These are phyloP conservation scores for Apiotrichum mycotoxinovorans DNA, from an alignment of 1,284 basidiomycete genomes.

Conservation along the genomic window DNA sequence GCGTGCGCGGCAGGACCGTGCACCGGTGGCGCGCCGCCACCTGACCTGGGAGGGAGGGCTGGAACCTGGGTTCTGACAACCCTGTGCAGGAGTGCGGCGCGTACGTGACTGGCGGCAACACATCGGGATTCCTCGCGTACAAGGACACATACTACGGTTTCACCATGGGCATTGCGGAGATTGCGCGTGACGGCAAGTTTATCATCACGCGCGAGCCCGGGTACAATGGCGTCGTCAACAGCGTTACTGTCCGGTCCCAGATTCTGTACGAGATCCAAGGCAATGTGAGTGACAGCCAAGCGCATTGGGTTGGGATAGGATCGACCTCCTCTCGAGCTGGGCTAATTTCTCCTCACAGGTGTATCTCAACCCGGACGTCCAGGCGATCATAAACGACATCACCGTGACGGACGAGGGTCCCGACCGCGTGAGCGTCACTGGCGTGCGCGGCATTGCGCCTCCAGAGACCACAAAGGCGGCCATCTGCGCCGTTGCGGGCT, in stretches of 20 bases:
- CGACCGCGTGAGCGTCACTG: slow-evolving; percentile 24
- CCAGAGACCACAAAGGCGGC: slow-evolving; percentile 30
- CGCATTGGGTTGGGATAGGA: no score
- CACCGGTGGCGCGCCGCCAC: no score
- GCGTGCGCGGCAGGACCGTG: no score
- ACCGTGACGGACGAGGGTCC: slow-evolving; percentile 12
- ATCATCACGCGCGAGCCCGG: slow-evolving; percentile 17
- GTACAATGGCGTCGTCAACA: slow-evolving; percentile 15
- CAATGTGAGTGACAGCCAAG: slow-evolving; percentile 17
- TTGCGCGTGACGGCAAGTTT: slow-evolving; percentile 22
- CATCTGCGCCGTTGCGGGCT: slow-evolving; percentile 26
- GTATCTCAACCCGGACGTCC: slow-evolving; percentile 33
- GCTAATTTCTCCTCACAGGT: background rate
- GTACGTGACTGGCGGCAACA: slow-evolving; percentile 32
- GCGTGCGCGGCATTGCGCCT: slow-evolving; percentile 24
- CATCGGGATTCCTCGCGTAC: slow-evolving; percentile 22
- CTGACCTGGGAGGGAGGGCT: no score
- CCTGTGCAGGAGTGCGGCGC: slow-evolving; percentile 22
- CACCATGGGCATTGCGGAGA: slow-evolving; percentile 30
- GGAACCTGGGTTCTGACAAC: no score
- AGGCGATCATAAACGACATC: slow-evolving; percentile 24
- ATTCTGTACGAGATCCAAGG: slow-evolving; percentile 26
- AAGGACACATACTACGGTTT: slow-evolving; percentile 23
- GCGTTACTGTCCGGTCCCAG: slow-evolving; percentile 15
- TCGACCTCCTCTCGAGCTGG: no score